Conservation (phyloP, 2,329 filamentous ascomycete genomes). For the Rhynchosporium secalis region DNA sequence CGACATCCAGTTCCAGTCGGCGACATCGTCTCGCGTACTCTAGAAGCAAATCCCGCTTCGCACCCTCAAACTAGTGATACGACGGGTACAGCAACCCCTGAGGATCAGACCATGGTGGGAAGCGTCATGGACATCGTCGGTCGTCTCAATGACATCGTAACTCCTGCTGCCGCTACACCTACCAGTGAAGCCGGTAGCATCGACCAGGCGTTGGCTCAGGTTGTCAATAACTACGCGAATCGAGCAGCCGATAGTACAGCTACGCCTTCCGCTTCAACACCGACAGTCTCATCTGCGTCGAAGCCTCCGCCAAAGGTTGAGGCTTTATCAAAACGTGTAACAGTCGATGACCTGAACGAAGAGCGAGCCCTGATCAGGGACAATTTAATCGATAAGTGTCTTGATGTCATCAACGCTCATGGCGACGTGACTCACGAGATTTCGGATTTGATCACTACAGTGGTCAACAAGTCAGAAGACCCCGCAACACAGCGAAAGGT, state of each 20-base stretch:
- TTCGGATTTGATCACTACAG: conserved; percentile 78
- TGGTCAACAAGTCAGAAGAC: conserved; percentile 61
- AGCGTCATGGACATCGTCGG: conserved; percentile 26
- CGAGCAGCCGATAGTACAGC: conserved; percentile 1
- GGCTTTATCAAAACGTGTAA: conserved; percentile 42
- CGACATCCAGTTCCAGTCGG: conserved; percentile 67
- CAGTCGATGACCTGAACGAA: conserved; percentile 77
- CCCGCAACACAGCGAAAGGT: conserved; percentile 61
- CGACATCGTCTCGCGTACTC: conserved; percentile 48
- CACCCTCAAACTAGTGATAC: conserved; percentile 38
- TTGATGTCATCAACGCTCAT: conserved; percentile 87
- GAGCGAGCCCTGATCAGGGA: conserved; percentile 71
- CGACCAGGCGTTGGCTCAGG: conserved; percentile 26
- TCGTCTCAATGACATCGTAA: conserved; percentile 23
- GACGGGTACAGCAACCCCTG: conserved; percentile 35
- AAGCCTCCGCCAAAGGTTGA: conserved; percentile 14
- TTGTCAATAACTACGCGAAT: conserved; percentile 12
- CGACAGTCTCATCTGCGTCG: conserved; percentile 9
- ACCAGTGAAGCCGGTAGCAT: conserved; percentile 24
- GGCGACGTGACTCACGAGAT: conserved; percentile 88
- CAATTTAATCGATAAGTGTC: conserved; percentile 81
- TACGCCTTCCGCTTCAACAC: neutral
- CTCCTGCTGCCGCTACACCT: conserved; percentile 6
- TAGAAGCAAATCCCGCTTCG: conserved; percentile 28
- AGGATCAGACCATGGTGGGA: conserved; percentile 32